phyloP scores from a whole-genome alignment of 192 early-diverging fungal genomes.

The Mortierella antarctica region DNA sequence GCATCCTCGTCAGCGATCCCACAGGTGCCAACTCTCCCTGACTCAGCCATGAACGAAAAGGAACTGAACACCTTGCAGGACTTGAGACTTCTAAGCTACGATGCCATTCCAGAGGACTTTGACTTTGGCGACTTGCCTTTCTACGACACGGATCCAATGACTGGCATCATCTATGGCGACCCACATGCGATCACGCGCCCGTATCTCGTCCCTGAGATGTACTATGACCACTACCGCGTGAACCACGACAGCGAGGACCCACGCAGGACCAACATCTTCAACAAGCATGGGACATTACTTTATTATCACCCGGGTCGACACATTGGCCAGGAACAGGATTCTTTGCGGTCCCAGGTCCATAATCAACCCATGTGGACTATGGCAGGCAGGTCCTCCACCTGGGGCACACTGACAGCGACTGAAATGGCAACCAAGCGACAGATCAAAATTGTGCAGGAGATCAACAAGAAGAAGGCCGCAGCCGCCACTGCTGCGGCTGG shows the following conservation, averaged over 20 bases:
- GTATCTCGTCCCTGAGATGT: constrained; percentile 13
- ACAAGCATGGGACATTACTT: constrained; percentile 31
- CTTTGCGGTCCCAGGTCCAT: constrained; percentile 9
- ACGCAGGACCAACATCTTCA: constrained; percentile 33
- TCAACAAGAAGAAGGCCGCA: constrained; percentile 35
- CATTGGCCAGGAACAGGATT: constrained; percentile 49
- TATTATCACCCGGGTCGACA: constrained; percentile 51
- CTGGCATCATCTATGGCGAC: constrained; percentile 45
- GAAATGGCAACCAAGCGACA: constrained; percentile 32
- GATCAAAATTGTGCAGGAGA: constrained; percentile 38
- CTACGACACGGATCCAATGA: constrained; percentile 43
- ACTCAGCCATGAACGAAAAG: neutral
- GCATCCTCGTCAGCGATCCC: constrained; percentile 24
- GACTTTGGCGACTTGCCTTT: constrained; percentile 47
- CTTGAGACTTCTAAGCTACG: constrained; percentile 25
- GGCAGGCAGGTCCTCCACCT: constrained; percentile 35
- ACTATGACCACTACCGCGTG: constrained; percentile 35
- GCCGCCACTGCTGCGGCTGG: neutral
- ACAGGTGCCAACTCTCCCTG: constrained; percentile 6
- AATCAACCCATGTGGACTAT: constrained; percentile 35
- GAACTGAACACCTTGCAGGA: constrained; percentile 5
- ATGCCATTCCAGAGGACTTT: constrained; percentile 41
- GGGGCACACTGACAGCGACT: constrained; percentile 35
- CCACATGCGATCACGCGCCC: constrained; percentile 36
- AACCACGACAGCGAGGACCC: constrained; percentile 28